These are phyloP conservation scores for Fusarium oligoseptatum DNA, from an alignment of 2,329 filamentous ascomycete species.

Conservation along the genomic window DNA sequence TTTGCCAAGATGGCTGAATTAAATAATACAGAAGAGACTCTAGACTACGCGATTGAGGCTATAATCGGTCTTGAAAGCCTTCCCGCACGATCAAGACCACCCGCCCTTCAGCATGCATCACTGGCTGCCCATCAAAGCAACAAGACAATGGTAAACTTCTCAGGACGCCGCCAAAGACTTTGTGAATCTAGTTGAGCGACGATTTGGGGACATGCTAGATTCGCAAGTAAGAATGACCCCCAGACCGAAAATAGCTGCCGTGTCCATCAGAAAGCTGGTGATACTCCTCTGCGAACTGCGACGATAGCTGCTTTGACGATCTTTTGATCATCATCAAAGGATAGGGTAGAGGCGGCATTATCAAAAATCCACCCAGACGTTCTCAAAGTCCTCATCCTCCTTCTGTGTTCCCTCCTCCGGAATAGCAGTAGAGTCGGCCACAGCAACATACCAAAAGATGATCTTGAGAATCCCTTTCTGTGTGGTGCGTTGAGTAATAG, in stretches of 20 bases:
- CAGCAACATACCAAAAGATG: constrained; percentile 21
- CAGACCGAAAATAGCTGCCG: background rate
- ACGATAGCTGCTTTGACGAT: background rate
- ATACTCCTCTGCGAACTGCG: background rate
- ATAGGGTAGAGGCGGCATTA: background rate
- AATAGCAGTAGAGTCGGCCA: constrained; percentile 9
- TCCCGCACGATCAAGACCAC: too few relatives aligned
- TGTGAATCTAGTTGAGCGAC: too few relatives aligned
- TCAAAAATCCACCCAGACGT: background rate
- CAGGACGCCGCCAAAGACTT: too few relatives aligned
- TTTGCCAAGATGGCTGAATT: too few relatives aligned
- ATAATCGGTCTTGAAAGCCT: too few relatives aligned
- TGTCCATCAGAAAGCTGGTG: background rate
- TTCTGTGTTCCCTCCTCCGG: constrained; percentile 14
- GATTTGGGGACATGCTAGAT: background rate
- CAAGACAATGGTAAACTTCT: too few relatives aligned
- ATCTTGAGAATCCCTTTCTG: background rate
- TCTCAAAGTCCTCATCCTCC: constrained; percentile 18
- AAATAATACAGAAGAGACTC: too few relatives aligned
- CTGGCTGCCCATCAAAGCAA: too few relatives aligned
- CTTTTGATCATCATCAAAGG: background rate
- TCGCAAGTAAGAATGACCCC: background rate
- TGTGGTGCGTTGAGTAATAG: constrained; percentile 7
- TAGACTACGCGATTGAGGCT: too few relatives aligned
- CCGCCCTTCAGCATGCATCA: too few relatives aligned